Base-by-base conservation (phyloP, 2,329 filamentous ascomycete species). In the Sclerotinia sclerotiorum region DNA sequence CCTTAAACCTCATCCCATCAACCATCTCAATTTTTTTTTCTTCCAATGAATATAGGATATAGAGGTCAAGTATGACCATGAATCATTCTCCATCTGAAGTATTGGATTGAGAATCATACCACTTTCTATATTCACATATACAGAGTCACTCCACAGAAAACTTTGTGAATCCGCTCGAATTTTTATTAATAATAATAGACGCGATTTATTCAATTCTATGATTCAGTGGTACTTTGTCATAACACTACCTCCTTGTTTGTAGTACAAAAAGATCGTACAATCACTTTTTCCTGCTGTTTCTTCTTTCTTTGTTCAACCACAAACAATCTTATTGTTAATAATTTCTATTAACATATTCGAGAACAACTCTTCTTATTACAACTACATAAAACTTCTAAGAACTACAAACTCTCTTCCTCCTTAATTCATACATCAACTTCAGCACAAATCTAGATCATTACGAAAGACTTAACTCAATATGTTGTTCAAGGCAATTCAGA, bases 51-150 rank as follows among this genome's bases (percentile, higher is more conserved):
- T 46, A 46, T 21, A 13, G 10, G 19, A 17, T 29, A 60, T 46
- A 21, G 17, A 17, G 35, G 24, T 44, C 62, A 65, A 65, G 62
- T 56, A 11, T 65, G 51, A 4, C 39, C 21, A 35, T 57, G 24
- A 44, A 35, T 65, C 11, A 48, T 44, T 35, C 63, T 48, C 29
- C 21, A 24, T 58, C 63, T 19, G 42, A 62, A 62, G 46, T 62
- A 51, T 51, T 21, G n/a, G 15, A 51, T 51, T 1, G 27, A 27
- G n/a, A 44, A 49, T 62, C 58, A 62, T 49, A 62, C 29, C 19
- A 49, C 24, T 1, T 13, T 48, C 24, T 24, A 42, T 10, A 42
- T 32, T 54, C 13, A 32, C 21, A 35, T 10, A 35, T 8, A 35
- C 7, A 8, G 35, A 35, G 7, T 35, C 35, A 35, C 35, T 35